Conservation (phyloP, 768 basidiomycete species). For the Leccinum disarticulatum region DNA sequence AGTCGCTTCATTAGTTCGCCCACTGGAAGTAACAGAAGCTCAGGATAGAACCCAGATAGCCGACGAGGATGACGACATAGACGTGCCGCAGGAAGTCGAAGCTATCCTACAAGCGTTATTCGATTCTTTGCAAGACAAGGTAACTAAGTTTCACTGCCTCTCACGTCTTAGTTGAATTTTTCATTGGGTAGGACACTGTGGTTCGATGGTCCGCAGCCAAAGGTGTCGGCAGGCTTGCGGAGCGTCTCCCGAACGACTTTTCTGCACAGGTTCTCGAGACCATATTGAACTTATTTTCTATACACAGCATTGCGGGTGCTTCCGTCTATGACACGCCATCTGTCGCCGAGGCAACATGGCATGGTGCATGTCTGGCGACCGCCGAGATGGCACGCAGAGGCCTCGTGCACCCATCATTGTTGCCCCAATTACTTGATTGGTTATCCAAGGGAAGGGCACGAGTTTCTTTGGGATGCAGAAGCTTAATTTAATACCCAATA, state of each 20-base stretch:
- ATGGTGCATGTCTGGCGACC: conserved; percentile 88
- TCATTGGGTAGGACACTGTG: conserved; percentile 71
- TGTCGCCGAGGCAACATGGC: conserved; percentile 87
- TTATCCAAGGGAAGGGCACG: conserved; percentile 62
- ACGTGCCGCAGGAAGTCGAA: conserved; percentile 82
- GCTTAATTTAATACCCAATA: conserved; percentile 33
- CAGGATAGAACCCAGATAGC: conserved; percentile 12
- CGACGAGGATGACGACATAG: conserved; percentile 44
- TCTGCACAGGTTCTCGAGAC: conserved; percentile 80
- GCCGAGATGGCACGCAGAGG: conserved; percentile 90
- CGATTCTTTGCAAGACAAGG: conserved; percentile 76
- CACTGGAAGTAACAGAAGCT: conserved; percentile 20
- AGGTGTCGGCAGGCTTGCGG: conserved; percentile 80
- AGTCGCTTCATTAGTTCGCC: conserved; percentile 23
- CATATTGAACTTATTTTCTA: conserved; percentile 70
- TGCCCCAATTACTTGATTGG: conserved; percentile 74
- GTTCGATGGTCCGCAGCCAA: conserved; percentile 96
- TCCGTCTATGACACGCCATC: conserved; percentile 70
- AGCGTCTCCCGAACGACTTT: conserved; percentile 75
- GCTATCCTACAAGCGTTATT: conserved; percentile 70
- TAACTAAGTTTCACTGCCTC: conserved; percentile 30
- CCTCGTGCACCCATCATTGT: conserved; percentile 55
- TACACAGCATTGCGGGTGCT: conserved; percentile 66
- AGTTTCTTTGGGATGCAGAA: conserved; percentile 10
- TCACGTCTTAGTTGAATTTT: neutral